Percentiles rank a stretch among this genome's conserved stretches.
phyloP scores from a whole-genome alignment of 345 rosid species.

The Crucihimalaya himalaica region DNA sequence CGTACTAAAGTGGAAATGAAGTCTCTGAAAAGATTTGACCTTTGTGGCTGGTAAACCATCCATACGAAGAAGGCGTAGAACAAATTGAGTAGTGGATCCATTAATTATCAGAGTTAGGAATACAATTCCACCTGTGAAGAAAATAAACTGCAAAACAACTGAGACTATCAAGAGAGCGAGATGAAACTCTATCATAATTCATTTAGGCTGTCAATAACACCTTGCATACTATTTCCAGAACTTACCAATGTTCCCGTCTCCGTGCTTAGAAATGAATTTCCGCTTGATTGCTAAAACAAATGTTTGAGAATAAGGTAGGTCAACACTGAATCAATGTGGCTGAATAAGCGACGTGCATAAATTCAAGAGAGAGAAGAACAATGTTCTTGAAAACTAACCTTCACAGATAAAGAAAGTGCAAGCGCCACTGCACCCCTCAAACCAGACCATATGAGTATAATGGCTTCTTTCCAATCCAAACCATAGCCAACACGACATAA shows the following conservation, averaged over 20 bases:
- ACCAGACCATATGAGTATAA: conserved; percentile 87
- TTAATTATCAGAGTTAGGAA: conserved; percentile 84
- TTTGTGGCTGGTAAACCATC: conserved; percentile 74
- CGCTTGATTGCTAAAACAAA: conserved; percentile 64
- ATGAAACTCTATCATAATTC: conserved; percentile 10
- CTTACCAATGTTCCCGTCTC: conserved; percentile 85
- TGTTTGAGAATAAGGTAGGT: conserved; percentile 1
- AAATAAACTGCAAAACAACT: conserved; percentile 64
- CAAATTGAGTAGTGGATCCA: conserved; percentile 89
- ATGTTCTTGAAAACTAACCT: conserved; percentile 57
- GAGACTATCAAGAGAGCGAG: conserved; percentile 10
- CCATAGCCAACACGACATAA: conserved; percentile 80
- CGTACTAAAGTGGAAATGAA: conserved; percentile 10
- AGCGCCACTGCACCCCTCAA: conserved; percentile 95
- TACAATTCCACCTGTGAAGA: conserved; percentile 97
- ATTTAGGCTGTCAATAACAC: conserved; percentile 9
- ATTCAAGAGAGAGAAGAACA: conserved; percentile 3
- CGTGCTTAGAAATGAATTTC: conserved; percentile 48
- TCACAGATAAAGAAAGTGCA: conserved; percentile 83
- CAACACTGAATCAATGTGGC: conserved; percentile 9
- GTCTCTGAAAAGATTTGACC: conserved; percentile 45
- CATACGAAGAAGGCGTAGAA: conserved; percentile 73
- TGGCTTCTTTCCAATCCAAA: conserved; percentile 90
- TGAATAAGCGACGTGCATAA: not conserved
- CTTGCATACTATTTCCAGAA: conserved; percentile 14